Evolutionary conservation across 2,329 filamentous ascomycete genomes (phyloP), one percentile per base, ranked within the genome.

Genomic region (Helotiales sp.): DNA sequence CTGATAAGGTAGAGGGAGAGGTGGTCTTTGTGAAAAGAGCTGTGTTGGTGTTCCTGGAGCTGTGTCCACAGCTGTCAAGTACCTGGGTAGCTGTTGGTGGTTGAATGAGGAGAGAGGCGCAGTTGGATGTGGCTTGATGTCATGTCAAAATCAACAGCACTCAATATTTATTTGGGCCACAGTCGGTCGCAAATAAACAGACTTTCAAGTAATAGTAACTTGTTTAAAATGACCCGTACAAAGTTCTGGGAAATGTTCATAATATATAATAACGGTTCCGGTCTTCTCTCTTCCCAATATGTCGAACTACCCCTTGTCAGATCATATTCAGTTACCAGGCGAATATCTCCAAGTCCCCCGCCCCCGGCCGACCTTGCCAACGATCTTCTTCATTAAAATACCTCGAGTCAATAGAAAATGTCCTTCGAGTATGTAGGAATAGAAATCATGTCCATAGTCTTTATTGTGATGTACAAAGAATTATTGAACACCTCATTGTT

Each of bases 101-200:
- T 15, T 13, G 10, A 40, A 11, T 28, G 24, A 50, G 49, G 32
- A 57, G 54, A 13, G 22, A 37, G 54, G 54, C 54, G 34, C 32
- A 57, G 54, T 52, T 37, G 20, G 22, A n/a, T 40, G 54, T 57
- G 54, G 54, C 54, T 57, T 37, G 34, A 57, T 57, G 54, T 57
- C 54, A 40, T 57, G n/a, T n/a, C n/a, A n/a, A n/a, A n/a, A n/a
- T n/a, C n/a, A 20, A 11, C 49, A 28, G 30, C 24, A 45, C 13
- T 15, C 22, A 6, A 15, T n/a, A 30, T 13, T 24, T 52, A 30
- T 13, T 8, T 17, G 13, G 15, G 15, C 15, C 5, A 52, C 11
- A 30, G 40, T 20, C 17, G n/a, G 3, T 45, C 13, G n/a, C 17
- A n/a, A n/a, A n/a, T n/a, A n/a, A n/a, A n/a, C n/a, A n/a, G n/a